Base-by-base conservation (phyloP, 1,284 basidiomycete genomes). In the Pseudozyma tsukubaensis region DNA sequence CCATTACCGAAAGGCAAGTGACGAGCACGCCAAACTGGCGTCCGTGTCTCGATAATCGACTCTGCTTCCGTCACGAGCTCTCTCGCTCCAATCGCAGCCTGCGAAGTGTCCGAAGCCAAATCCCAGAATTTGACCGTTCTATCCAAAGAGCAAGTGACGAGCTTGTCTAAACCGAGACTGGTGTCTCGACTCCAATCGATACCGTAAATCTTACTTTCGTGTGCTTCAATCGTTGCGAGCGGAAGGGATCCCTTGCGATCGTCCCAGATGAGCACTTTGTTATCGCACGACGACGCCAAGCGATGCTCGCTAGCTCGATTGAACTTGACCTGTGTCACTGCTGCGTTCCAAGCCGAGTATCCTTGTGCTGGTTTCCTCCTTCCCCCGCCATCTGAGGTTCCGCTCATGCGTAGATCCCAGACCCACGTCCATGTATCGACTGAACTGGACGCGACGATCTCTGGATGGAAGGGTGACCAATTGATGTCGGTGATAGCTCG, bases 11-110 rank as follows among this genome's bases (percentile, higher is more conserved):
- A 99, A 0, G 97, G 96, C 4, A 97, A 86, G 83, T 94, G 90
- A 42, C 96, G 88, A 0, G 96, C 96, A 39, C 96, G 88, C 94
- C 95, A 98, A 0, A 99, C 92, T 0, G 96, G 96, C 80, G 97
- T 94, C 0, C 88, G 86, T 0, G 95, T 96, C 50, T 88, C 85
- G 66, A 94, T 93, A 5, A 86, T 88, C 4, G 65, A 66, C 52
- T 82, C 76, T 1, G 81, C 73, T 59, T 80, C 78, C 4, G 79
- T 81, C 29, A 84, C 73, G 16, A 80, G 74, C 55, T 76, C 65
- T n/a, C 79, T 61, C 1, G 76, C 58, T 1, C 74, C 79, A 29
- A 82, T 72, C 3, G 82, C 81, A 3, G 58, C 56, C 40, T 82
- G 80, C 40, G 77, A 71, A 9, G 74, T 51, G 0, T 72, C 66